phyloP scores from a whole-genome alignment of 2,329 filamentous ascomycete species.

The Ophiognomonia clavigignenti-juglandacearum region DNA sequence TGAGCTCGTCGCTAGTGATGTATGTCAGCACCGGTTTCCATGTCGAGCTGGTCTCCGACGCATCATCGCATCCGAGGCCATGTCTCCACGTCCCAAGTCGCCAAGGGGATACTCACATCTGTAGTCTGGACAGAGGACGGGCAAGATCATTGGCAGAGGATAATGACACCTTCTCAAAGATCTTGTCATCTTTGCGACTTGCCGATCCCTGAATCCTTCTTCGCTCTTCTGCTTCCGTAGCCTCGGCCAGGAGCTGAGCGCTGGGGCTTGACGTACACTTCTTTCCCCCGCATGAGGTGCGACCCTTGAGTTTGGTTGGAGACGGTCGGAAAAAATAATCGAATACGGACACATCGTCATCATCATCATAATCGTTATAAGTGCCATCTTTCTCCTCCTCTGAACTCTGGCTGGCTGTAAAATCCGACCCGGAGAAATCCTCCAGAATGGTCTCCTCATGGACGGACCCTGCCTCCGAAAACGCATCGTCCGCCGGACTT shows the following conservation, averaged over 20 bases:
- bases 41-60: too few relatives aligned
- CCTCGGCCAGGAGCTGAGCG: slow-evolving; percentile 13
- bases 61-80: too few relatives aligned
- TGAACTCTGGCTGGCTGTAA: background rate
- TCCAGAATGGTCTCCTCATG: slow-evolving; percentile 14
- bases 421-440: slow-evolving; percentile 11
- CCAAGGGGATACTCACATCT: slow-evolving; percentile 3
- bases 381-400: slow-evolving; percentile 2
- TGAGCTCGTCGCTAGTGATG: background rate
- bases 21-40: background rate
- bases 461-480: slow-evolving; percentile 8
- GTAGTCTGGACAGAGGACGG: background rate
- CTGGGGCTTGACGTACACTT: slow-evolving; percentile 11
- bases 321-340: background rate
- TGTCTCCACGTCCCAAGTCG: too few relatives aligned
- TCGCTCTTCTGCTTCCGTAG: slow-evolving; percentile 8
- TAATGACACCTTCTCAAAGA: background rate
- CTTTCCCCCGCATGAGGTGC: background rate
- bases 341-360: background rate
- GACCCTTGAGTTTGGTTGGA: slow-evolving; percentile 1
- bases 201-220: background rate
- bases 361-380: too few relatives aligned
- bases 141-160: background rate
- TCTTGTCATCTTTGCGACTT: background rate
- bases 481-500: background rate